Base-by-base conservation (phyloP, 768 basidiomycete species). In the Porphyrellus cyaneotinctus region DNA sequence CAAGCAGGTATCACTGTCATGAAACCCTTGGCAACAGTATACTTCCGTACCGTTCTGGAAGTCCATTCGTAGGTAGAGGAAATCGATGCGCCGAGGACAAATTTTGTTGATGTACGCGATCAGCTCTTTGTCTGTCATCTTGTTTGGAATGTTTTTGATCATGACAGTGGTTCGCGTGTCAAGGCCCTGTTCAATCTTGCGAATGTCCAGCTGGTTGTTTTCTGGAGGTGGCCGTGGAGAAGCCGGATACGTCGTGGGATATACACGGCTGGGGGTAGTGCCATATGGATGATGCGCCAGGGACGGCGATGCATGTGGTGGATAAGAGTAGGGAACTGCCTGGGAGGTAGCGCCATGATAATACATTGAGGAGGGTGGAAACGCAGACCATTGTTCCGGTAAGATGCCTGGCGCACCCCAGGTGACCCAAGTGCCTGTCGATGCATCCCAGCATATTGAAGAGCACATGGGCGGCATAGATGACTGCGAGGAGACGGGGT, bases 121-220 rank as follows among this genome's bases (percentile, higher is more conserved):
- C 60, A 91, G 64, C 57, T 91, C 87, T 62, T 74, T 78, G 69
- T 90, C 87, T 56, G 76, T 85, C 87, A 91, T 89, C 69, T 93
- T 92, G 71, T 94, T 95, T 3, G 92, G 92, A 41, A 95, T 89
- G 63, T 95, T 95, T 72, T 93, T 91, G 56, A 90, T 83, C 88
- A 91, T 91, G 43, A 91, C 84, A 26, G 91, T 91, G 31, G 89
- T 90, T 30, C 91, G 77, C 32, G 85, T 90, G 60, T 92, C 90
- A 53, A 76, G 68, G 6, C 92, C 92, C 28, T 78, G 79, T 67
- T 87, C 88, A 60, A 95, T 93, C 52, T 77, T 77, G 38, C 73
- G 75, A 13, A 92, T 68, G 67, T 89, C 84, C 24, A 95, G 66
- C 59, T 77, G 75, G 62, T 87, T 86, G 54, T 75, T 72, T 61